Evolutionary conservation across 1,139 yeast genomes (phyloP).

Genomic region (Sugiyamaella xylanicola): DNA sequence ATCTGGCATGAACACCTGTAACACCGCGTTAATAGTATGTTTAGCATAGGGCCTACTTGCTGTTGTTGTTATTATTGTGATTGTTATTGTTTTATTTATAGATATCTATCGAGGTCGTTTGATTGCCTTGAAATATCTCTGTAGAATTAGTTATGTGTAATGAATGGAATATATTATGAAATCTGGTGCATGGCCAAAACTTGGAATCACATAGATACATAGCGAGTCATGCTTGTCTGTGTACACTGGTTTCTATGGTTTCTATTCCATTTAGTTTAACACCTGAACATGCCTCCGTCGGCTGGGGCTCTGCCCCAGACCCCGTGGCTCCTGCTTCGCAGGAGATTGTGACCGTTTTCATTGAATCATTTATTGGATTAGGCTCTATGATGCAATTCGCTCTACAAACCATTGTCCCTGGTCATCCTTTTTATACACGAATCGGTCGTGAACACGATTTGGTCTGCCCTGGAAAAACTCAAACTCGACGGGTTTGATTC

Average conservation of each 20-base stretch:
- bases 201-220: too few relatives aligned
- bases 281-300: too few relatives aligned
- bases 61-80: background rate
- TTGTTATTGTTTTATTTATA: slow-evolving; percentile 14
- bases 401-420: slow-evolving; percentile 60
- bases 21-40: too few relatives aligned
- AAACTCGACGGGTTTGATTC: slow-evolving; percentile 83
- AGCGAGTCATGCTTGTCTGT: too few relatives aligned
- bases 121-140: too few relatives aligned
- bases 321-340: too few relatives aligned
- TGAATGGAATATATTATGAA: too few relatives aligned
- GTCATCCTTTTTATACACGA: slow-evolving; percentile 61
- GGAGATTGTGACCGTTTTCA: too few relatives aligned
- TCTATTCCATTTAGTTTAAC: too few relatives aligned
- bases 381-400: slow-evolving; percentile 69
- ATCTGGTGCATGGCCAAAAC: too few relatives aligned
- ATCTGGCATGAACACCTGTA: background rate
- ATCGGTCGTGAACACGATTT: slow-evolving; percentile 87
- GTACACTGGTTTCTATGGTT: too few relatives aligned
- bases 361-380: background rate
- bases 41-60: background rate
- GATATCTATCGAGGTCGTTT: background rate
- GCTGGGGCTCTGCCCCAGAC: too few relatives aligned
- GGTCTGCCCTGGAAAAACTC: slow-evolving; percentile 98
- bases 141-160: slow-evolving; percentile 20